Base-by-base conservation (phyloP, 306 rosid genomes). In the Astragalus glycyphyllos region DNA sequence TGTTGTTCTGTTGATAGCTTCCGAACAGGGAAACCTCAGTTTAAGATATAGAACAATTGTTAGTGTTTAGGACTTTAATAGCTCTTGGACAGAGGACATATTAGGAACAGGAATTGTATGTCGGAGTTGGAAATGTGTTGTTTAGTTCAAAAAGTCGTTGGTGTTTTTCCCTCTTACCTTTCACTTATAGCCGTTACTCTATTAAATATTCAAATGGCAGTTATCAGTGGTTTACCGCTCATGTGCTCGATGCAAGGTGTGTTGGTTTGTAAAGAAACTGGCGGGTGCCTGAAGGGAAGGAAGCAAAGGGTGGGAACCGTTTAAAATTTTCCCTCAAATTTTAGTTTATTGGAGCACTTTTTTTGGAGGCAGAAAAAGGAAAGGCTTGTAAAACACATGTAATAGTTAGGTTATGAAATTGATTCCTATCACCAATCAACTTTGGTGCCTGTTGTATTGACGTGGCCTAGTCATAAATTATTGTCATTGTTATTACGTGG, bases 81-180 rank as follows among this genome's bases (percentile, higher is more conserved):
- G 81, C 59, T 74, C 71, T 86, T 77, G 91, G 81, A 84, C 86
- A 83, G 26, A 79, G 35, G 76, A 84, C 65, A 74, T 74, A n/a
- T 69, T 74, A 78, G 82, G 79, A 66, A 73, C 79, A 71, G 53
- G 44, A 66, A 80, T 72, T 78, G 89, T 68, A 77, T 80, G 82
- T 51, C 86, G 86, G 87, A 68, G n/a, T n/a, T 79, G 85, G 83
- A 73, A 77, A 71, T 71, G 76, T 82, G 81, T 82, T 82, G 81
- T 82, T 78, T 40, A 81, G 82, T 84, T 90, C 84, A 76, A 90
- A 90, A 86, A 78, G 80, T 80, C 85, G 90, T 83, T 86, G 70
- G 84, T 75, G 63, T 66, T 70, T 83, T 62, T 69, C 84, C 79
- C 84, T 46, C 77, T 49, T 75, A 70, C 67, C 68, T 71, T 79